Conservation (phyloP, 768 basidiomycete species). For the Termitomyces sp. region DNA sequence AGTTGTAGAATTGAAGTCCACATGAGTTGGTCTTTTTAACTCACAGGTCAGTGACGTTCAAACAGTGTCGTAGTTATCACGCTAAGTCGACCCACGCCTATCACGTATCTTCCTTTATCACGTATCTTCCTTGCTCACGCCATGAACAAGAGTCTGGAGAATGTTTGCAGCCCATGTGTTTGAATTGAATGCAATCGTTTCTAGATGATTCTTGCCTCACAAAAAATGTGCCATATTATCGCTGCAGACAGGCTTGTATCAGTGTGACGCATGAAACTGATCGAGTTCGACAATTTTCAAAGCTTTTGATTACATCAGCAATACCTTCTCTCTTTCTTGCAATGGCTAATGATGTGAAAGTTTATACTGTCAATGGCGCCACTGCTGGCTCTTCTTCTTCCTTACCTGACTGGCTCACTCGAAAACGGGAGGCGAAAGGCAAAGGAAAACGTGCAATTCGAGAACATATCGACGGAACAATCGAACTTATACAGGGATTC, state of each 20-base stretch:
- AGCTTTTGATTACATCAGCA: conserved; percentile 8
- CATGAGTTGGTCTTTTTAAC: not conserved
- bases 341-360: conserved; percentile 51
- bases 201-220: no score
- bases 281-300: not conserved
- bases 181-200: no score
- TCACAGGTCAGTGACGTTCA: not conserved
- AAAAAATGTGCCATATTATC: no score
- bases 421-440: conserved; percentile 59
- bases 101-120: no score
- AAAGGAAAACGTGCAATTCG: conserved; percentile 64
- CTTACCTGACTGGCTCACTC: conserved; percentile 91
- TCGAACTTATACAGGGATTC: conserved; percentile 93
- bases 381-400: conserved; percentile 84
- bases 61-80: no score
- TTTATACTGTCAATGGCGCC: conserved; percentile 96
- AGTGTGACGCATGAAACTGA: no score
- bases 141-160: no score
- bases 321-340: not conserved
- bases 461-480: conserved; percentile 78
- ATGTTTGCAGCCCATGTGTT: no score
- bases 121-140: no score
- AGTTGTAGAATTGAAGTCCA: not conserved
- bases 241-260: no score
- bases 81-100: no score